Evolutionary conservation across 2,329 filamentous ascomycete genomes (phyloP).

Genomic region (Coniochaeta sp.): DNA sequence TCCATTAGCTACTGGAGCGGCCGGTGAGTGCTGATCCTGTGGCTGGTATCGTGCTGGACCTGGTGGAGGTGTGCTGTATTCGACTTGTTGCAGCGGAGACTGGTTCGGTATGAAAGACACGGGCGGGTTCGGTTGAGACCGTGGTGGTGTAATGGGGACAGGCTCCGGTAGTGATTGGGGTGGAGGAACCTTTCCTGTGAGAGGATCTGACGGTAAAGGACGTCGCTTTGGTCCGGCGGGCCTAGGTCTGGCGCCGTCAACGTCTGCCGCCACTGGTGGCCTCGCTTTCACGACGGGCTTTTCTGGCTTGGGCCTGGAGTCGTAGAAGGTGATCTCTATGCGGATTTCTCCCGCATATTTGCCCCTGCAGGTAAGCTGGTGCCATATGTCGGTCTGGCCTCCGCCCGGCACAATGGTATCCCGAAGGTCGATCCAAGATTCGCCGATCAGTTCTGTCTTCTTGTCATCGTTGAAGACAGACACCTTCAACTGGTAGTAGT

Average conservation of each 20-base stretch:
- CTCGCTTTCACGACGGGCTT: conserved; percentile 54
- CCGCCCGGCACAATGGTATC: conserved; percentile 77
- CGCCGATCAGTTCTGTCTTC: conserved; percentile 92
- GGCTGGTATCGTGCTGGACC: conserved; percentile 15
- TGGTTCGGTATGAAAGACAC: conserved; percentile 37
- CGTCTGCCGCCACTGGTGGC: conserved; percentile 11
- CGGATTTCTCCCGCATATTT: conserved; percentile 95
- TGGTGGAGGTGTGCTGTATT: conserved; percentile 37
- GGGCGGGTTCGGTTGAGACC: conserved; percentile 35
- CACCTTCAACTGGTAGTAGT: conserved; percentile 92
- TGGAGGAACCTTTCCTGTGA: conserved; percentile 43
- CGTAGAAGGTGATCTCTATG: conserved; percentile 95
- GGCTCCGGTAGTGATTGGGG: conserved; percentile 29
- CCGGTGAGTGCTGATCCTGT: conserved; percentile 10
- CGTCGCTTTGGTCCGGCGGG: conserved; percentile 68
- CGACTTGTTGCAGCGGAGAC: conserved; percentile 43
- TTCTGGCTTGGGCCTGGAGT: conserved; percentile 74
- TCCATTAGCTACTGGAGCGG: conserved; percentile 6
- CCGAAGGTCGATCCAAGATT: conserved; percentile 80
- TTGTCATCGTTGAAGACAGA: conserved; percentile 98
- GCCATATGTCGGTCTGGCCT: conserved; percentile 92
- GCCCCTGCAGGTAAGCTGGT: conserved; percentile 75
- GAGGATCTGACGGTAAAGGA: conserved; percentile 74
- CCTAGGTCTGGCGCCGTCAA: conserved; percentile 20
- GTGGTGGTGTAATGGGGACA: conserved; percentile 37